Base-by-base conservation (phyloP, 2,329 filamentous ascomycete genomes). In the Gyromitra esculenta region DNA sequence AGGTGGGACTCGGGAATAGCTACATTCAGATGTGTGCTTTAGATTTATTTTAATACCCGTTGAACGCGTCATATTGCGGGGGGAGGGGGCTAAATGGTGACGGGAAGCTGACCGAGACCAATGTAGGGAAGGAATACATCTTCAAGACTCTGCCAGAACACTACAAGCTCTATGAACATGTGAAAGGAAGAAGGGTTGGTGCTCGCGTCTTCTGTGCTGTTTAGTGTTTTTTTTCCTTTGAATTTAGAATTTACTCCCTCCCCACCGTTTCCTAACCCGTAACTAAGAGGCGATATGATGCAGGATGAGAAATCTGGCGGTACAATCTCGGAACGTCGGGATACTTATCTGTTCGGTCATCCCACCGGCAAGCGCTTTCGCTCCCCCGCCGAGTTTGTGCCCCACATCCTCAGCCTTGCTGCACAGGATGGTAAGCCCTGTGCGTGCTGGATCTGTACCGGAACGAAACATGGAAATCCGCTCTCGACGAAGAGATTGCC, bases 331-430 rank as follows among this genome's bases (percentile, higher is more conserved):
- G 73, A 76, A 39, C 83, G 88, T 70, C 87, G 88, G 79, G 88
- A 90, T 80, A 87, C 87, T 41, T 89, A 89, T 78, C 84, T 90
- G 5, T 89, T 89, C 81, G 88, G 88, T 21, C 87, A 89, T 80
- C 88, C 88, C 1, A 83, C 85, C 59, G 88, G 88, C 15, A 89
- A 89, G 82, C 85, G 87, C 63, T 90, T 86, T 81, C 83, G 88
- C 70, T 89, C 87, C 80, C 87, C 88, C 0, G 85, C 85, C 66
- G 88, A 89, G 77, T 89, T 89, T 83, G 88, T 89, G 77, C 87
- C 87, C 1, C 88, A 90, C 81, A 82, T 89, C 1, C 81, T 89
- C 1, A 89, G 88, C 87, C 85, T 90, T 1, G 83, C 83, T 60
- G 79, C 72, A 52, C 57, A 79, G 63, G 41, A 80, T 39, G 70